Base-by-base conservation (phyloP, 1,284 basidiomycete genomes). In the Microbotryum saponariae region DNA sequence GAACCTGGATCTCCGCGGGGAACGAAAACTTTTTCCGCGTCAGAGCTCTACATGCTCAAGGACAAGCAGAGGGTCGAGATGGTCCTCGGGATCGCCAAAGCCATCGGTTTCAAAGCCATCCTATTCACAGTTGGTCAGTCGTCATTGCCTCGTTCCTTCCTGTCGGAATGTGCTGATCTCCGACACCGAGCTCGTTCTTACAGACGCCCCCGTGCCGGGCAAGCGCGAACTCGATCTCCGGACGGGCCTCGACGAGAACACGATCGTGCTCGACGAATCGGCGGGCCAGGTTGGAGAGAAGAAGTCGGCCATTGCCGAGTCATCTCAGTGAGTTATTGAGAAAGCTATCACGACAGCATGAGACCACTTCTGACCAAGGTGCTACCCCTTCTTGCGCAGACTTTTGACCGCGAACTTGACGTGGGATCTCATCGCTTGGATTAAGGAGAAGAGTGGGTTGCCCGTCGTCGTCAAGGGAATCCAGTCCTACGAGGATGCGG, bases 141-240 rank as follows among this genome's bases (percentile, higher is more conserved):
- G 37, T 18, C 12, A 42, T 18, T 16, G 37, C 37, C 4, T 42
- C 37, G 37, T 42, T 4, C 1, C 37, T 10, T 42, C 12, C 37
- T 16, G 12, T 42, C 37, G 37, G 14, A 16, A 2, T 16, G 14
- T 18, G 37, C 37, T 42, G 37, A 42, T 16, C 37, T 42, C 31
- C 37, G 37, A 6, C 37, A 42, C 37, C 37, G 12, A 42, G 37
- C 37, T 10, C 31, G 31, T 31, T 31, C 31, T 42, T 42, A 12
- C 16, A 42, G 92, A 94, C 77, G 89, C 90, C 2, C 80, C 89
- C 9, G 83, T 89, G 12, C 82, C 88, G 6, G 88, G 90, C 18
- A 91, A 92, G 71, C 81, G 91, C 48, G 91, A 96, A 76, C 76
- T 83, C 51, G 91, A 96, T 70, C 73, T 79, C 69, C 71, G 79